phyloP scores from a whole-genome alignment of 2,329 filamentous ascomycete genomes.

The Ophiostoma sp. region DNA sequence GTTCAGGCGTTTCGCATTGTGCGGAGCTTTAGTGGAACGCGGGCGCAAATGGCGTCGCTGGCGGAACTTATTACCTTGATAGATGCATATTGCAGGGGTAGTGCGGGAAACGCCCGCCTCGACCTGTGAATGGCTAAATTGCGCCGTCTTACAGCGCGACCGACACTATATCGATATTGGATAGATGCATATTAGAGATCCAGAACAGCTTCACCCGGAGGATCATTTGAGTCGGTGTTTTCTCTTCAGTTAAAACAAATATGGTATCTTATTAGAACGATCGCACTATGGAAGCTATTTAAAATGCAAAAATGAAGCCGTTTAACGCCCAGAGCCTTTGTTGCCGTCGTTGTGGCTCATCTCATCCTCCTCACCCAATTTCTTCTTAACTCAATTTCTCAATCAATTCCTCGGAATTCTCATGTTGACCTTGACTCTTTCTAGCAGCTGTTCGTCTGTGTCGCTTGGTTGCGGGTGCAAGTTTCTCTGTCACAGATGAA shows the following conservation, averaged over 20 bases:
- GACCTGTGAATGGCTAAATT: background rate
- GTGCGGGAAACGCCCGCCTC: background rate
- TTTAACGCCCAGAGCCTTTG: background rate
- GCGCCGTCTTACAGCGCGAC: background rate
- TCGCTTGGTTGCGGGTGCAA: conserved; percentile 47
- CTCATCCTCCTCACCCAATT: background rate
- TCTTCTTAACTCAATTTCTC: conserved; percentile 31
- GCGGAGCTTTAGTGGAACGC: background rate
- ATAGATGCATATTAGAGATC: conserved; percentile 1
- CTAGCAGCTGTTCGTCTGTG: conserved; percentile 49
- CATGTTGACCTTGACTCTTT: conserved; percentile 50
- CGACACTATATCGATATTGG: background rate
- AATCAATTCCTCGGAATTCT: conserved; percentile 40
- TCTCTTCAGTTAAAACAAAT: background rate
- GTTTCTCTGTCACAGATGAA: conserved; percentile 42
- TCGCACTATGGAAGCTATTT: background rate
- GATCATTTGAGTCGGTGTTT: background rate
- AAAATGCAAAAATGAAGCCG: background rate
- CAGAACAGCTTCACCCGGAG: background rate
- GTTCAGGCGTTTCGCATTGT: conserved; percentile 9
- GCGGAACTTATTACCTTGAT: background rate
- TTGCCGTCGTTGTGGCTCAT: background rate
- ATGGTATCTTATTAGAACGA: background rate
- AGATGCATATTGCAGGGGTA: background rate
- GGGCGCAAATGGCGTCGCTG: background rate